Conservation (phyloP, 371 early-diverging fungal species). For the Syncephalis plumigaleata region DNA sequence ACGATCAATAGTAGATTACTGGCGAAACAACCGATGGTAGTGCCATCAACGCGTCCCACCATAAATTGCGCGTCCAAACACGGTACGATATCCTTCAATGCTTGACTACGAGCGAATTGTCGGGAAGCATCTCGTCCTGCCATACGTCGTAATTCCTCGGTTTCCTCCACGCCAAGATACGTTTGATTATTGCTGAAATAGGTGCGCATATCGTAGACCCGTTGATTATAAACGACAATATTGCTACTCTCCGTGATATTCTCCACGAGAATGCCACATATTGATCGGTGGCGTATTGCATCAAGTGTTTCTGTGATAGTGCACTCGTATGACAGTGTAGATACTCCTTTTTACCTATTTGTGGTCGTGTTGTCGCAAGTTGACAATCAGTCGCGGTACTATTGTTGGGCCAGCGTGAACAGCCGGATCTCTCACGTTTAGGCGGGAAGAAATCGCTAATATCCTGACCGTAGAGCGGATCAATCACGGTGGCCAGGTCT, state of each 20-base stretch:
- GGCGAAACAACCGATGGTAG: slow-evolving; percentile 49
- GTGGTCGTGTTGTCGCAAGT: slow-evolving; percentile 3
- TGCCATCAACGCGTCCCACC: slow-evolving; percentile 48
- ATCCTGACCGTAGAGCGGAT: slow-evolving; percentile 10
- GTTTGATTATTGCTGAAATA: slow-evolving; percentile 8
- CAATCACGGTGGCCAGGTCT: slow-evolving; percentile 8
- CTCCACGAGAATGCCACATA: slow-evolving; percentile 9
- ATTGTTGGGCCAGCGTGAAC: slow-evolving; percentile 7
- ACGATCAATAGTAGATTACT: slow-evolving; percentile 19
- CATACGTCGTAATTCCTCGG: slow-evolving; percentile 11
- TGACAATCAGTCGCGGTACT: slow-evolving; percentile 4
- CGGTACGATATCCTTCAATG: slow-evolving; percentile 11
- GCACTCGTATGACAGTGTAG: slow-evolving; percentile 11
- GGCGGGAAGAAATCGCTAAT: slow-evolving; percentile 14
- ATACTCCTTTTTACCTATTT: slow-evolving; percentile 1
- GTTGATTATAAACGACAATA: slow-evolving; percentile 14
- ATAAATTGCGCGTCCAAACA: slow-evolving; percentile 30
- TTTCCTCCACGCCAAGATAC: slow-evolving; percentile 7
- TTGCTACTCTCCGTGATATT: slow-evolving; percentile 6
- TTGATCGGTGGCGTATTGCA: neutral
- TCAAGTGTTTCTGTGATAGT: neutral
- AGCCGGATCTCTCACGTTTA: slow-evolving; percentile 3
- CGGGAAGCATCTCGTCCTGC: slow-evolving; percentile 17
- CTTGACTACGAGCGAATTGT: slow-evolving; percentile 7
- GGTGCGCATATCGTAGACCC: slow-evolving; percentile 14